Percentiles rank a stretch among this genome's conserved stretches.
Evolutionary conservation across 371 early-diverging fungal genomes (phyloP).

Genomic region (Syncephalis fuscata): DNA sequence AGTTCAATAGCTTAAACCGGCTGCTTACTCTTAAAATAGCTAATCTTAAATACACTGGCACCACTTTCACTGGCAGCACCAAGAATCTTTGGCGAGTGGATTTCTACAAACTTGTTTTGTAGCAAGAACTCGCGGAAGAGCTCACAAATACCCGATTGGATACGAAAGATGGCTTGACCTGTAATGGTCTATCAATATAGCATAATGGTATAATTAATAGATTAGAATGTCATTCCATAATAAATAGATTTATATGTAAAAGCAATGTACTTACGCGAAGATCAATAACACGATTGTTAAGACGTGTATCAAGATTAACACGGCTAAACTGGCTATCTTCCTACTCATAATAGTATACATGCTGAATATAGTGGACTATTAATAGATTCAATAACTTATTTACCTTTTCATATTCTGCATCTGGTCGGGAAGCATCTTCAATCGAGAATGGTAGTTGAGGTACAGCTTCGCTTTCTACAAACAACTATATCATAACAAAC

Average conservation of each 20-base stretch:
- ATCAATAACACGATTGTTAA: slow-evolving; percentile 95
- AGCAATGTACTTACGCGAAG: slow-evolving; percentile 65
- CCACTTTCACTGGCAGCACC: slow-evolving; percentile 98
- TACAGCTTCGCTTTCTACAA: slow-evolving; percentile 58
- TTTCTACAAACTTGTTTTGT: slow-evolving; percentile 82
- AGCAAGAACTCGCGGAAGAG: slow-evolving; percentile 91
- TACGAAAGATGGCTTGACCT: slow-evolving; percentile 95
- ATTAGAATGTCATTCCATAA: not conserved
- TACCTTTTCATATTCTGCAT: slow-evolving; percentile 49
- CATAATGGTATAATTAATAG: not conserved
- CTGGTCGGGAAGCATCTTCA: slow-evolving; percentile 90
- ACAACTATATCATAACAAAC: not conserved
- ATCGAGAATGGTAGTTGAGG: slow-evolving; percentile 86
- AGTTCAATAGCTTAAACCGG: no score
- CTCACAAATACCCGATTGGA: slow-evolving; percentile 88
- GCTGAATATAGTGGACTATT: not conserved
- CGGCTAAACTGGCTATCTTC: slow-evolving; percentile 34
- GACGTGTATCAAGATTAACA: slow-evolving; percentile 86
- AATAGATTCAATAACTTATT: not conserved
- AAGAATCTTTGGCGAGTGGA: slow-evolving; percentile 98
- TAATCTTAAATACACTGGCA: slow-evolving; percentile 94
- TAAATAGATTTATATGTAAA: slow-evolving; percentile 2
- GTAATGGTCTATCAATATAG: slow-evolving; percentile 52
- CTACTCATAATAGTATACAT: slow-evolving; percentile 6
- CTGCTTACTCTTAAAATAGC: slow-evolving; percentile 83